Conservation (phyloP, 1,139 yeast species). For the Hyphopichia fennica region DNA sequence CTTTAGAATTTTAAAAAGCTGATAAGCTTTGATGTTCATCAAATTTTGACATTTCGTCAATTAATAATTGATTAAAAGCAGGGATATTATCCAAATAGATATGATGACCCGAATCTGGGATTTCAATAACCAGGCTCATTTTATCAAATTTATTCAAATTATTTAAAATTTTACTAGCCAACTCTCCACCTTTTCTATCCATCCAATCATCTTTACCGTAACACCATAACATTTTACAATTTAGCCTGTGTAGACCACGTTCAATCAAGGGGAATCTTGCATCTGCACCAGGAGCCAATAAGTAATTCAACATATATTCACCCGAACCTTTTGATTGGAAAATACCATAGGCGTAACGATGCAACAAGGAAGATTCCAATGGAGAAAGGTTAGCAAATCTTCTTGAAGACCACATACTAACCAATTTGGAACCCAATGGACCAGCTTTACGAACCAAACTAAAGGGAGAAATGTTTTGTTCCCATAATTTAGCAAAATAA, state of each 20-base stretch:
- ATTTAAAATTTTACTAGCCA: constrained; percentile 38
- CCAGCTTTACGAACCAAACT: constrained; percentile 62
- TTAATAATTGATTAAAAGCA: constrained; percentile 50
- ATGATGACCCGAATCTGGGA: constrained; percentile 69
- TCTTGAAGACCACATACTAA: constrained; percentile 76
- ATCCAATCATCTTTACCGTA: constrained; percentile 82
- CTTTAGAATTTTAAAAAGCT: too few relatives aligned
- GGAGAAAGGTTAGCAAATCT: constrained; percentile 53
- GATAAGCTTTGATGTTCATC: too few relatives aligned
- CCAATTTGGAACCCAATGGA: constrained; percentile 65
- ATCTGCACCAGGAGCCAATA: constrained; percentile 73
- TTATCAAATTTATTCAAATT: constrained; percentile 19
- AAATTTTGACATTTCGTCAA: constrained; percentile 29
- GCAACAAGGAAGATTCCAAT: constrained; percentile 48
- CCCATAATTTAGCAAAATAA: constrained; percentile 71
- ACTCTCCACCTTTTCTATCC: constrained; percentile 59
- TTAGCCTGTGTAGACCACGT: constrained; percentile 45
- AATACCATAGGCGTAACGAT: constrained; percentile 66
- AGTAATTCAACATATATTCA: constrained; percentile 69
- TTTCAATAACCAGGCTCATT: constrained; percentile 41
- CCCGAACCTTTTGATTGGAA: constrained; percentile 75
- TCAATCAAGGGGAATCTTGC: constrained; percentile 64
- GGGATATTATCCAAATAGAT: constrained; percentile 61
- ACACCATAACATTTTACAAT: constrained; percentile 62
- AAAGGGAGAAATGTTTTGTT: constrained; percentile 69